These are phyloP conservation scores for Kluyveromyces dobzhanskii DNA, from an alignment of 805 yeast species.

Conservation along the genomic window DNA sequence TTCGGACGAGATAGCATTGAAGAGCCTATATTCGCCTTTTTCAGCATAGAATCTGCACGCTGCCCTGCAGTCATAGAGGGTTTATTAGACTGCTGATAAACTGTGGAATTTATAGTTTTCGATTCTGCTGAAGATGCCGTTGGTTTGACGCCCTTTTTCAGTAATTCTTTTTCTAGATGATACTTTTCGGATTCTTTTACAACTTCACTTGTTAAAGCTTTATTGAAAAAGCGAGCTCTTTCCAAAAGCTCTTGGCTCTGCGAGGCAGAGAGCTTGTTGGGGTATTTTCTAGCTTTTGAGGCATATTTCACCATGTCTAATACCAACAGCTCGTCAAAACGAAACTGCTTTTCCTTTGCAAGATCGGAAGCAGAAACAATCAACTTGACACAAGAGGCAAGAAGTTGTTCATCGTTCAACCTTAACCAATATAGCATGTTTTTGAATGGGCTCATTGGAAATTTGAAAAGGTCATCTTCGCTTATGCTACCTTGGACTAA, in stretches of 20 bases:
- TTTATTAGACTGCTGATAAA: not conserved
- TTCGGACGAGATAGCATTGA: slow-evolving; percentile 24
- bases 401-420: slow-evolving; percentile 66
- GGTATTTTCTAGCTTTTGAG: slow-evolving; percentile 54
- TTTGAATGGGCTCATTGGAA: slow-evolving; percentile 54
- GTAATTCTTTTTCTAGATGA: slow-evolving; percentile 25
- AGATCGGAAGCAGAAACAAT: slow-evolving; percentile 59
- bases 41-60: slow-evolving; percentile 25
- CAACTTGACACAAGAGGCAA: slow-evolving; percentile 58
- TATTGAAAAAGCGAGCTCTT: slow-evolving; percentile 50
- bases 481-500: slow-evolving; percentile 26
- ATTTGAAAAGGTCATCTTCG: slow-evolving; percentile 35
- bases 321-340: slow-evolving; percentile 45
- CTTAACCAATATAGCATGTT: slow-evolving; percentile 74
- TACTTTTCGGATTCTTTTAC: slow-evolving; percentile 35
- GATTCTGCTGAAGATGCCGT: slow-evolving; percentile 8
- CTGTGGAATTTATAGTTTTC: not conserved
- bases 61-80: slow-evolving; percentile 4
- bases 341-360: slow-evolving; percentile 45
- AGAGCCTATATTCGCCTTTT: slow-evolving; percentile 23
- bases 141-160: slow-evolving; percentile 9
- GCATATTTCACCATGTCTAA: slow-evolving; percentile 56
- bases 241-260: slow-evolving; percentile 59
- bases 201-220: slow-evolving; percentile 44
- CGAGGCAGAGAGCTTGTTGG: slow-evolving; percentile 58